Base-by-base conservation (phyloP, 1,139 yeast genomes). In the Zygosaccharomyces pseudobailii region DNA sequence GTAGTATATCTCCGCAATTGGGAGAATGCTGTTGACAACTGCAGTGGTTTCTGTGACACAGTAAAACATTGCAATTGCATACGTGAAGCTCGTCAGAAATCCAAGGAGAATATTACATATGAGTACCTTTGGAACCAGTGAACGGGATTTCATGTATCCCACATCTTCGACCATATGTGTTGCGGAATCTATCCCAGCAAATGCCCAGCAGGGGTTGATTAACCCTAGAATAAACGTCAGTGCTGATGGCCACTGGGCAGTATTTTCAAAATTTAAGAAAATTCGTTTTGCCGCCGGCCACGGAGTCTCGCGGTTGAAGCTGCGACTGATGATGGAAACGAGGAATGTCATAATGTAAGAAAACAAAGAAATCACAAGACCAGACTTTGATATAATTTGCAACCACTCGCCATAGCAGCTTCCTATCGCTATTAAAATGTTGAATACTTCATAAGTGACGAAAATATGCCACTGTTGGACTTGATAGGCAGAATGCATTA, bases 91-190 rank as follows among this genome's bases (percentile, higher is more conserved):
- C 6, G 84, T 79, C 28, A 74, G 56, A 57, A 79, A 76, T 2
- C 84, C 84, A 54, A 79, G 75, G 25, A 78, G 71, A 8, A 79
- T 81, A 4, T 84, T 79, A 6, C 77, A 71, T 62, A 78, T 66
- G 47, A 79, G 77, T 13, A 82, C 80, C 51, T 71, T 72, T 6
- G 84, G 84, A 39, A 79, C 76, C 51, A 75, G 73, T 22, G 72
- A 66, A 54, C 74, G 74, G 13, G 83, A 79, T 52, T 44, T 32
- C 43, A 47, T 36, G 38, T 69, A 61, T 20, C 71, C 66, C 27
- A 78, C 73, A 59, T 79, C 84, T 59, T 79, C 84, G 10, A 82
- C 81, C 73, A 79, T 71, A 55, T 80, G 84, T 3, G 82, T 74
- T 6, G 84, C 83, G 24, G 79, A 75, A 59, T 79, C 85, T 36